These are phyloP conservation scores for Orobanche coerulescens DNA, from an alignment of 257 asterid genomes.

Conservation along the genomic window DNA sequence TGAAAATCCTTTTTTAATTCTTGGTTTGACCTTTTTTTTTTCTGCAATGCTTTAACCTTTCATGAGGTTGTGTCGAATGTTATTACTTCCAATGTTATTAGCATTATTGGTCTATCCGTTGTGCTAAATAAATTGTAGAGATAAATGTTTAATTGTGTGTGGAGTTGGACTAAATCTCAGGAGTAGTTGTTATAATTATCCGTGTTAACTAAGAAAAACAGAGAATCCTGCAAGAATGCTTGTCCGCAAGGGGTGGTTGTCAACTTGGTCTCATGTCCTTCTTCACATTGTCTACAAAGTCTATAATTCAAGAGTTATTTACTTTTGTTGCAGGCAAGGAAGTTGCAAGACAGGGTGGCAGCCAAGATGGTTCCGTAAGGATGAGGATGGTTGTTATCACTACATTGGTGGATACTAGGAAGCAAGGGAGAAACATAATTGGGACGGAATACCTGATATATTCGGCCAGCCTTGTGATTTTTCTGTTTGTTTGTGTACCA, in stretches of 20 bases:
- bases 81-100: not conserved
- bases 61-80: not conserved
- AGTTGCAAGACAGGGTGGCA: conserved; percentile 91
- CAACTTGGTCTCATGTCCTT: not conserved
- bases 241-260: not conserved
- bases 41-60: not conserved
- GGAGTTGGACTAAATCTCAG: too few species aligned
- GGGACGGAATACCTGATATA: conserved; percentile 76
- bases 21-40: not conserved
- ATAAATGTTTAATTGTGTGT: too few species aligned
- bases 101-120: too few species aligned
- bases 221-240: not conserved
- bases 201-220: not conserved
- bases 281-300: not conserved
- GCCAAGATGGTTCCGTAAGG: conserved; percentile 85
- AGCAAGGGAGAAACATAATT: conserved; percentile 61
- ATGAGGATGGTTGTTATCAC: conserved; percentile 74
- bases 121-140: too few species aligned
- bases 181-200: too few species aligned
- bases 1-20: not conserved
- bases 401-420: conserved; percentile 93
- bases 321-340: conserved; percentile 65
- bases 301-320: not conserved
- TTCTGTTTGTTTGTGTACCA: conserved; percentile 21
- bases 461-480: conserved; percentile 54